Percentiles rank a stretch among this genome's conserved stretches.
These are phyloP conservation scores for Amanita exitialis DNA, from an alignment of 768 basidiomycete genomes.

Conservation along the genomic window DNA sequence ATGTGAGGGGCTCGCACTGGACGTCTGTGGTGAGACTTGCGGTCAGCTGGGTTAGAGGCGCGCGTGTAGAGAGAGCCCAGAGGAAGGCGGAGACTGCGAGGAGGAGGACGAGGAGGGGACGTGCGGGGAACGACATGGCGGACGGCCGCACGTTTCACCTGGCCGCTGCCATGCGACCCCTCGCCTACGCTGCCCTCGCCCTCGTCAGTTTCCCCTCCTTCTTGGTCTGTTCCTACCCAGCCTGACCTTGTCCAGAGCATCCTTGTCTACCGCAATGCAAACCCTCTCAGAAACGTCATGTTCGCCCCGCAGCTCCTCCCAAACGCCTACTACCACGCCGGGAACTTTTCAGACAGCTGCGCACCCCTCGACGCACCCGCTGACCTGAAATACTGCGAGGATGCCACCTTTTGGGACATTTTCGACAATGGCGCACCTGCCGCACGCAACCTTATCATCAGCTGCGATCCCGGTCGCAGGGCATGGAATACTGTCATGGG, in stretches of 20 bases:
- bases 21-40: neutral
- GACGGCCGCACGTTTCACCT: constrained; percentile 9
- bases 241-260: constrained; percentile 24
- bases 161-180: no score
- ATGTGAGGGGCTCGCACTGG: constrained; percentile 59
- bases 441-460: constrained; percentile 36
- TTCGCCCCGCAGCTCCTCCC: constrained; percentile 35
- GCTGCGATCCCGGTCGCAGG: constrained; percentile 45
- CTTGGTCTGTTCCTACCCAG: no score
- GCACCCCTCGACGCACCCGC: constrained; percentile 24
- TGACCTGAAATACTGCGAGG: constrained; percentile 49
- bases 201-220: no score
- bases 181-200: neutral
- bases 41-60: constrained; percentile 12
- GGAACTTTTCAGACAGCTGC: constrained; percentile 39
- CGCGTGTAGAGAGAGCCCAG: constrained; percentile 39
- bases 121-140: constrained; percentile 40
- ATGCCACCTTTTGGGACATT: constrained; percentile 57
- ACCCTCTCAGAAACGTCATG: constrained; percentile 28
- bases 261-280: constrained; percentile 34
- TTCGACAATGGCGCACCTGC: constrained; percentile 27
- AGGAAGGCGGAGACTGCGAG: constrained; percentile 51
- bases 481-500: constrained; percentile 77
- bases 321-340: constrained; percentile 38
- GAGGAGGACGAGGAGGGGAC: constrained; percentile 38